Conservation (phyloP, 345 rosid genomes). For the Stellera chamaejasme region DNA sequence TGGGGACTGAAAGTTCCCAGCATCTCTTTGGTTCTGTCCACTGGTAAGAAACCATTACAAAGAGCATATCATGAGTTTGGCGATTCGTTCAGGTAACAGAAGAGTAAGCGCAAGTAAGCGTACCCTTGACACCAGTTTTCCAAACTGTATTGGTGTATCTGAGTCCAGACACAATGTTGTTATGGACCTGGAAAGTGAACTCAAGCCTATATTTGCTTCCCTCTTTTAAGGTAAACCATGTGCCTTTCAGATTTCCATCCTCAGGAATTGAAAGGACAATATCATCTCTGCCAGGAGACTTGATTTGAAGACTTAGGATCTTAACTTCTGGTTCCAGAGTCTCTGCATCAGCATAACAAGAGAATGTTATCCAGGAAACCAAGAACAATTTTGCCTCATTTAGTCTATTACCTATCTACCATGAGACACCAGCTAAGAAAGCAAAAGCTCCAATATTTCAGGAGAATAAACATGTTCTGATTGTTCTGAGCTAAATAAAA, state of each 20-base stretch:
- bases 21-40: constrained; percentile 46
- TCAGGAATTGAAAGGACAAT: constrained; percentile 58
- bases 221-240: constrained; percentile 89
- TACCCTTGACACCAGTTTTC: constrained; percentile 75
- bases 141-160: constrained; percentile 68
- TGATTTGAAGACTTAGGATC: constrained; percentile 55
- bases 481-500: no score
- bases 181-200: constrained; percentile 63
- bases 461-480: no score
- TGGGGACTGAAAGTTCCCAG: constrained; percentile 95
- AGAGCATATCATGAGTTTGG: not conserved
- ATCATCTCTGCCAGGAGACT: constrained; percentile 63
- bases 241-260: constrained; percentile 57
- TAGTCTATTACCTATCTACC: no score
- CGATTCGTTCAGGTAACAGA: not conserved
- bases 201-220: constrained; percentile 63
- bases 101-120: constrained; percentile 4
- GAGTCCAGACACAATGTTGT: constrained; percentile 90
- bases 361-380: no score
- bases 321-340: constrained; percentile 74
- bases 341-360: constrained; percentile 29
- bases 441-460: no score
- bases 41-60: not conserved
- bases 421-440: no score
- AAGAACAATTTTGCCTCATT: no score